Base-by-base conservation (phyloP, 2,329 filamentous ascomycete genomes). In the Diaporthe sp. region DNA sequence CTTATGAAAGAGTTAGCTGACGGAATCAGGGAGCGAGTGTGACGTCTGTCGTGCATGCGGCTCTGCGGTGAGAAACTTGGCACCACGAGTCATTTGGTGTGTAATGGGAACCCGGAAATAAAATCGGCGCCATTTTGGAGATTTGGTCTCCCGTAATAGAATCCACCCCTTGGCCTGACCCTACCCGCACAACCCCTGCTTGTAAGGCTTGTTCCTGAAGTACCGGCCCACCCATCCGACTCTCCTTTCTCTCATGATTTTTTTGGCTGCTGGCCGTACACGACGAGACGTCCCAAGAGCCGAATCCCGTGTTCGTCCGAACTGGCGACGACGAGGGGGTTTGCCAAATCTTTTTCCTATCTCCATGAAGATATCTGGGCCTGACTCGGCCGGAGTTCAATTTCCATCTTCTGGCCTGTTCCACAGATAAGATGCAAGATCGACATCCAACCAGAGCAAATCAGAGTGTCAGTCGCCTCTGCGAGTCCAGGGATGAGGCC, bases 1-100 rank as follows among this genome's bases (percentile, higher is more conserved):
- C 27, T 74, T 74, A 74, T 59, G 68, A 71, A 74, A 74, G 53
- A 51, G 22, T 75, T 75, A 71, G 74, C 72, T 66, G 55, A 75
- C 72, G 4, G 25, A 22, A 27, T 37, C 22, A 27, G 55, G 58
- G 68, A 47, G 42, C 3, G 3, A 22, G 30, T 63, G 53, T 53
- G 70, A 56, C 70, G 69, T 63, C 63, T 25, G 55, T 51, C 35
- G 66, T 50, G 53, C 47, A 42, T 71, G 74, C 55, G 74, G 74
- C 74, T 75, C 74, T 75, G 74, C 74, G 69, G 72, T 56, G 65
- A 51, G 35, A 15, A n/a, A 68, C 63, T 68, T 68, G 63, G 63
- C 63, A 22, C 27, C 55, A 19, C 70, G 73, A 73, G 73, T 75
- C 70, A 73, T 72, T 75, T 66, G 53, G 47, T 75, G 71, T 71